A percentile compares a stretch with the other conserved stretches of the same genome.
Conservation (phyloP, 2,329 filamentous ascomycete genomes). For the Exutisphaerella laricina region DNA sequence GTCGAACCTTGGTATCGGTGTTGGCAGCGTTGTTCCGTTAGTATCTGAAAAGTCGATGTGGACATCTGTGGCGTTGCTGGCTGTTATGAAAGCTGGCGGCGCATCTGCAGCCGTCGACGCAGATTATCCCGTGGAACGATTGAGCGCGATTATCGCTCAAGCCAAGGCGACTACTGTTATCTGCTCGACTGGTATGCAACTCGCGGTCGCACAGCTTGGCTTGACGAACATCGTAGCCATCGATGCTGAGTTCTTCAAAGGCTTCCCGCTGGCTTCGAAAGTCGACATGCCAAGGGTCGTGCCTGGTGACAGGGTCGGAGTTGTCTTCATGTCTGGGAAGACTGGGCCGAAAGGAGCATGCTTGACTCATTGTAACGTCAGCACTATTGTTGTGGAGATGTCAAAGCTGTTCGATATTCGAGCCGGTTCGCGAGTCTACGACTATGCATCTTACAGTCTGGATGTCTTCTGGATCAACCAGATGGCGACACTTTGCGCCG, state of each 20-base stretch:
- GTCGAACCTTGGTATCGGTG: neutral
- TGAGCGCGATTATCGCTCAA: neutral
- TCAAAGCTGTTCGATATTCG: neutral
- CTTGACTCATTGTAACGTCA: constrained; percentile 10
- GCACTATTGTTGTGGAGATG: constrained; percentile 2
- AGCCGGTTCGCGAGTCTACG: neutral
- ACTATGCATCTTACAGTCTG: constrained; percentile 1
- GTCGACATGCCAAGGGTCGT: neutral
- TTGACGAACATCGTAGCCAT: neutral
- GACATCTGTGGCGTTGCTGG: neutral
- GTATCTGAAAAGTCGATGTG: constrained; percentile 2
- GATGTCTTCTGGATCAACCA: constrained; percentile 4
- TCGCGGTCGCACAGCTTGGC: neutral
- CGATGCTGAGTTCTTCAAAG: neutral
- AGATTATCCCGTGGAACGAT: neutral
- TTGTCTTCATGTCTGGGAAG: constrained; percentile 14
- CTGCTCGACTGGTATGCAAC: neutral
- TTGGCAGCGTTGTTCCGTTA: neutral
- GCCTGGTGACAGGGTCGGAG: constrained; percentile 5
- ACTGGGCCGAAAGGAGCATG: constrained; percentile 19
- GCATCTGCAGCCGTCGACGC: neutral
- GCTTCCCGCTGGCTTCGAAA: neutral
- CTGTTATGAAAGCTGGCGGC: constrained; percentile 7
- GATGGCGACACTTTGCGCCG: constrained; percentile 10
- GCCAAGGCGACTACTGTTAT: neutral